Evolutionary conservation across 306 rosid genomes (phyloP), one percentile per base, ranked within the genome.

Genomic region (Citrullus amarus): DNA sequence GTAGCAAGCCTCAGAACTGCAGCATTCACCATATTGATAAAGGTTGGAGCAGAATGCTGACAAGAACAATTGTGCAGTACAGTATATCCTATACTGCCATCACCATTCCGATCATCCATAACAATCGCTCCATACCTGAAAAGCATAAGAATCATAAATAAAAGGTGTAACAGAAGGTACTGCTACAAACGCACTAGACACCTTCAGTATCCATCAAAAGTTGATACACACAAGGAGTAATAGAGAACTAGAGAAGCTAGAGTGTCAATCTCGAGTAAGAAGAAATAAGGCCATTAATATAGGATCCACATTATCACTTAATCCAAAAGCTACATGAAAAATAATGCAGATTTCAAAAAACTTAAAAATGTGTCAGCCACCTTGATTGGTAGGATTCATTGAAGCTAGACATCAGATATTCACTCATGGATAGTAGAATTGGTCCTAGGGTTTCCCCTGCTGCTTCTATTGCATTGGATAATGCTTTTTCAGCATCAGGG

Each of bases 21-120:
- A 38, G 93, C 86, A 87, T 95, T 92, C 93, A 95, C 85, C 84
- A 92, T 82, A 88, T 95, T 95, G 87, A 95, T 92, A 83, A 78
- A 95, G 82, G 98, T 95, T 81, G 98, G 98, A 79, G 88, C 97
- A 85, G 93, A 84, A 88, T 95, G 98, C 84, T 95, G 96, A 86
- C 98, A 92, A 81, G 98, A 88, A 82, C 87, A 80, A 83, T 95
- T 95, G 84, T 95, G 98, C 34, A 95, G 87, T 72, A 92, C 93
- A 62, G 98, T 90, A 90, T 95, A 95, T 84, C 97, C 96, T 82
- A 95, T 76, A 81, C 96, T 91, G 78, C 97, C 97, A 87, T 95
- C 98, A 65, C 65, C 81, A 73, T 83, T 82, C 86, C 70, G 92
- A 75, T 88, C 92, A 80, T 92, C 96, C 96, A 95, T 91, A 80